Conservation (phyloP, 108 stramenopile genomes). For the Cyclotella baltica region DNA sequence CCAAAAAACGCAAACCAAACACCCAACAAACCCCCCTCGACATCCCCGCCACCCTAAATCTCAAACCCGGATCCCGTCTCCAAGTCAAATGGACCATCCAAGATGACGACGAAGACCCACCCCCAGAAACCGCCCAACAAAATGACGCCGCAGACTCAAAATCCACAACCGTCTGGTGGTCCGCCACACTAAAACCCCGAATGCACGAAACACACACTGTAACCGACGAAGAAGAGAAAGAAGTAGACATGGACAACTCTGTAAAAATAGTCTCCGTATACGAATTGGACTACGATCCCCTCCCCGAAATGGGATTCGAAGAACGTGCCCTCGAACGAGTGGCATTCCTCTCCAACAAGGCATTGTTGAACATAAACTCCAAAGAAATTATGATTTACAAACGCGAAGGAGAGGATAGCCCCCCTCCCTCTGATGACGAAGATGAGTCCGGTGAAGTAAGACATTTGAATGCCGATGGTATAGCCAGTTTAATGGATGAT, state of each 20-base stretch:
- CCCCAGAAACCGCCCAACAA: not conserved
- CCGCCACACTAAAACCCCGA: constrained; percentile 23
- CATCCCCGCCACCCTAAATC: constrained; percentile 16
- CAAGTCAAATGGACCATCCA: constrained; percentile 45
- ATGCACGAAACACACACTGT: constrained; percentile 21
- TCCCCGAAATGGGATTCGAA: constrained; percentile 21
- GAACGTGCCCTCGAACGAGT: constrained; percentile 30
- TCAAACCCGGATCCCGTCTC: constrained; percentile 36
- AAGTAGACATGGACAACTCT: constrained; percentile 2
- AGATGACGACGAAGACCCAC: constrained; percentile 22
- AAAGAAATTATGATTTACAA: constrained; percentile 47
- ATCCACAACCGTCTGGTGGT: constrained; percentile 38
- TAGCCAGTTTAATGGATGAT: constrained; percentile 32
- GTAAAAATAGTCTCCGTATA: constrained; percentile 32
- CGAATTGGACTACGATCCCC: constrained; percentile 44
- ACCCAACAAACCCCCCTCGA: constrained; percentile 22
- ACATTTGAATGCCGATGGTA: constrained; percentile 24
- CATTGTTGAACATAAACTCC: constrained; percentile 31
- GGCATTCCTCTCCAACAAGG: constrained; percentile 28
- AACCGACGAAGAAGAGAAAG: constrained; percentile 19
- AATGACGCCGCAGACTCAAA: not conserved
- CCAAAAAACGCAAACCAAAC: constrained; percentile 14
- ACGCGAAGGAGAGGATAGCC: constrained; percentile 14
- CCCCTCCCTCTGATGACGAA: constrained; percentile 14
- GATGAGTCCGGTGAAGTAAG: not conserved